A percentile compares a stretch with the other conserved stretches of the same genome.
These are phyloP conservation scores for Hyphopichia pseudoburtonii DNA, from an alignment of 1,139 yeast species.

Conservation along the genomic window DNA sequence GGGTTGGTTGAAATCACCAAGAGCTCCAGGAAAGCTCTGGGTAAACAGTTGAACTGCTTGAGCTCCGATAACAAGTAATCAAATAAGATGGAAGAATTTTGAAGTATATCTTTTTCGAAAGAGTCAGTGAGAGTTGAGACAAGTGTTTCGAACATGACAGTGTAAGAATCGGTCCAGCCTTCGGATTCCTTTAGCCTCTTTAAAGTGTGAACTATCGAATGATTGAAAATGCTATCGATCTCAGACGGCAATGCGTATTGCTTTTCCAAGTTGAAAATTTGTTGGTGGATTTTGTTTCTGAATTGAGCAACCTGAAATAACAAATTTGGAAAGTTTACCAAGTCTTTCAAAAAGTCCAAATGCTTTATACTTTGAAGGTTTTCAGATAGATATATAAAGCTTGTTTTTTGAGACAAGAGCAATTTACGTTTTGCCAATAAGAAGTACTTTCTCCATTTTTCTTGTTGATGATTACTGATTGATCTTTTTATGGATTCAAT, in stretches of 20 bases:
- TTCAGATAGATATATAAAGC: conserved; percentile 16
- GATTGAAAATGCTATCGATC: conserved; percentile 47
- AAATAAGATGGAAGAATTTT: conserved; percentile 53
- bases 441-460: conserved; percentile 48
- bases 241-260: conserved; percentile 52
- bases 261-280: conserved; percentile 51
- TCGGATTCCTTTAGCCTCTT: conserved; percentile 50
- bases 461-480: conserved; percentile 41
- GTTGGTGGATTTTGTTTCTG: conserved; percentile 28
- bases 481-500: conserved; percentile 38
- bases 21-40: conserved; percentile 15
- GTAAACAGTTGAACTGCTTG: conserved; percentile 20
- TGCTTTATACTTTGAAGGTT: neutral
- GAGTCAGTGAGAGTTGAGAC: conserved; percentile 44
- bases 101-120: conserved; percentile 53
- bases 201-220: conserved; percentile 43
- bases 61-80: conserved; percentile 38
- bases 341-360: neutral
- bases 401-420: conserved; percentile 42
- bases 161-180: conserved; percentile 52
- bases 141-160: conserved; percentile 38
- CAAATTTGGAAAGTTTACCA: neutral
- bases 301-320: conserved; percentile 11
- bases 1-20: conserved; percentile 4
- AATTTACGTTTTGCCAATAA: conserved; percentile 60